Conservation (phyloP, 768 basidiomycete genomes). For the Leccinum arenicola region DNA sequence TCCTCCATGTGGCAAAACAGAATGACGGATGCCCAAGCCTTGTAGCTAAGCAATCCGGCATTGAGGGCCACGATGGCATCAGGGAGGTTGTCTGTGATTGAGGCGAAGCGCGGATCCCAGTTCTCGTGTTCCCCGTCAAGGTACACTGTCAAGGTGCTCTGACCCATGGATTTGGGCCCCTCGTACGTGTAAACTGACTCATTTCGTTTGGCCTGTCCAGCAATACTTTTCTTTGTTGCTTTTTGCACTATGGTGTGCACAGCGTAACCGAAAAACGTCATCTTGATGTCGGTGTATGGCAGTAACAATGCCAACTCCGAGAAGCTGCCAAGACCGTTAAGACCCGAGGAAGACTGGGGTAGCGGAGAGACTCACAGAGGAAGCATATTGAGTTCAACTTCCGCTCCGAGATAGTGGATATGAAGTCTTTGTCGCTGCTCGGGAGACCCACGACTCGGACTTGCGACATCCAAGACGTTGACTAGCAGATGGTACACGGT, state of each 20-base stretch:
- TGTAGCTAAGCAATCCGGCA: conserved; percentile 38
- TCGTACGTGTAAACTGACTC: conserved; percentile 35
- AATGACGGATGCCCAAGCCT: conserved; percentile 37
- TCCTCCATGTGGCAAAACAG: conserved; percentile 28
- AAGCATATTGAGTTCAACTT: conserved; percentile 39
- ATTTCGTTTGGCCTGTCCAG: conserved; percentile 27
- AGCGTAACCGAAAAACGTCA: conserved; percentile 39
- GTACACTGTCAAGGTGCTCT: conserved; percentile 37
- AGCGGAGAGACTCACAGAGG: conserved; percentile 34
- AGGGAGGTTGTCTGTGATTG: conserved; percentile 24
- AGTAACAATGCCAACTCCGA: conserved; percentile 45
- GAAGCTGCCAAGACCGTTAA: conserved; percentile 32
- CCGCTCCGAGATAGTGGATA: conserved; percentile 39
- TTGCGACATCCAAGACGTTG: conserved; percentile 32
- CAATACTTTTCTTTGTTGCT: conserved; percentile 31
- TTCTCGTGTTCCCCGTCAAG: conserved; percentile 30
- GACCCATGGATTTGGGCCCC: conserved; percentile 36
- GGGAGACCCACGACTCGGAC: conserved; percentile 20
- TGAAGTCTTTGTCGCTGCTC: conserved; percentile 27
- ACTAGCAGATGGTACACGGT: conserved; percentile 38
- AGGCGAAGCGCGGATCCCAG: conserved; percentile 25
- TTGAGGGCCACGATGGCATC: conserved; percentile 44
- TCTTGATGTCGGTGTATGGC: conserved; percentile 43
- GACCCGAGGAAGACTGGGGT: background rate
- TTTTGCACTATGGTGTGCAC: conserved; percentile 32